Evolutionary conservation across 495 filamentous ascomycete genomes (phyloP).

Genomic region (Tuber borchii): DNA sequence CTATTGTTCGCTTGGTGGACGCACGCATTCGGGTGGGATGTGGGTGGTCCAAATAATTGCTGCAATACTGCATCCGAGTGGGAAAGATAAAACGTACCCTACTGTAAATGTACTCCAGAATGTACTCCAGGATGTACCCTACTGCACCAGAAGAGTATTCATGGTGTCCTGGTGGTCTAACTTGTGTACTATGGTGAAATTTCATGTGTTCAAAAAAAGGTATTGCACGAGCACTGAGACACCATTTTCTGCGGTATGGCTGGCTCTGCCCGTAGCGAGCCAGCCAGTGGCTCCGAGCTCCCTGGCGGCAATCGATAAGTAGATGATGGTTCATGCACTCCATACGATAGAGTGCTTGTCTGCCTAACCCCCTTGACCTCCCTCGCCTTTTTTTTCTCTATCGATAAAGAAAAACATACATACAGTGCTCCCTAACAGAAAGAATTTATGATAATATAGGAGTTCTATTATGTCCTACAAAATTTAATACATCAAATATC

Average conservation of each 20-base stretch:
- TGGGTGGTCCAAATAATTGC: background rate
- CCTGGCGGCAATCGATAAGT: conserved; percentile 1
- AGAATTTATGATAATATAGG: background rate
- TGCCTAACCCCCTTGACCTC: background rate
- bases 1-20: background rate
- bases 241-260: background rate
- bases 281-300: background rate
- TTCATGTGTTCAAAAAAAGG: no score
- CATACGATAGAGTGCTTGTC: background rate
- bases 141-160: background rate
- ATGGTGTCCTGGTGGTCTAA: background rate
- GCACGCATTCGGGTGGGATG: background rate
- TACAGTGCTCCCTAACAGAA: background rate
- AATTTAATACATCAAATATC: background rate
- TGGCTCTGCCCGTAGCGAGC: background rate
- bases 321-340: background rate
- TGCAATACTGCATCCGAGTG: background rate
- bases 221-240: background rate
- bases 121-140: background rate
- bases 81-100: background rate
- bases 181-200: background rate
- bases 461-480: background rate
- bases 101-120: background rate
- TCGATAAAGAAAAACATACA: background rate
- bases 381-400: background rate